Conservation (phyloP, 2,329 filamentous ascomycete genomes). For the Pezicula carpinea region DNA sequence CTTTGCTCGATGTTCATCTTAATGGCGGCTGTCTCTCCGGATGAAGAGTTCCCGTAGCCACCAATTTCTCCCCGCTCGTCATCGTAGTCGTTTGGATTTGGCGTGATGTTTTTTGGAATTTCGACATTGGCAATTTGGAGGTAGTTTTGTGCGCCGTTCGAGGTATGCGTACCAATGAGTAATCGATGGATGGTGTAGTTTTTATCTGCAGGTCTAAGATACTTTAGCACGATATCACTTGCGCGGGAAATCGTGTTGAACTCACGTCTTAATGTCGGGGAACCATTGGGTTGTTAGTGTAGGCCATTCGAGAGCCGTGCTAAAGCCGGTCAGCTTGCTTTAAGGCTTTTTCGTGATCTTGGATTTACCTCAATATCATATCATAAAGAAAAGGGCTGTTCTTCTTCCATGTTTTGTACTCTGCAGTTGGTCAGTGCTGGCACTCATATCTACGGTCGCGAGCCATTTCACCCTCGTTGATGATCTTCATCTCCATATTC, state of each 20-base stretch:
- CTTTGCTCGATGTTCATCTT: slow-evolving; percentile 92
- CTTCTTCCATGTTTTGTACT: slow-evolving; percentile 99
- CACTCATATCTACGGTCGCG: neutral
- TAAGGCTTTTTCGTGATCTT: neutral
- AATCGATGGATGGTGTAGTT: slow-evolving; percentile 84
- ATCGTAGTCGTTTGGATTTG: slow-evolving; percentile 81
- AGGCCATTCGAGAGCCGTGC: slow-evolving; percentile 93
- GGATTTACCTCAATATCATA: slow-evolving; percentile 74
- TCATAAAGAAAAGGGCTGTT: slow-evolving; percentile 98
- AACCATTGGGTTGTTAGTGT: slow-evolving; percentile 98
- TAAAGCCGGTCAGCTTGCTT: slow-evolving; percentile 26
- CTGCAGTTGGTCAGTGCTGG: slow-evolving; percentile 37
- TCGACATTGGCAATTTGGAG: slow-evolving; percentile 93
- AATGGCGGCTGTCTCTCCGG: slow-evolving; percentile 66
- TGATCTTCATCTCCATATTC: slow-evolving; percentile 75
- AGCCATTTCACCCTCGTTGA: slow-evolving; percentile 73
- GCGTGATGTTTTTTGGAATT: slow-evolving; percentile 72
- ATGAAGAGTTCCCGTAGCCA: slow-evolving; percentile 71
- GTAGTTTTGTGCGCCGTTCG: slow-evolving; percentile 79
- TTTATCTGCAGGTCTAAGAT: slow-evolving; percentile 66
- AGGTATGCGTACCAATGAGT: slow-evolving; percentile 91
- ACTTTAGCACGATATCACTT: slow-evolving; percentile 3
- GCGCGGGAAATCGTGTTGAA: slow-evolving; percentile 1
- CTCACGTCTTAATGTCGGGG: slow-evolving; percentile 79
- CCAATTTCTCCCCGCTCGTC: slow-evolving; percentile 91